These are phyloP conservation scores for Vinca minor DNA, from an alignment of 257 asterid species.

Conservation along the genomic window DNA sequence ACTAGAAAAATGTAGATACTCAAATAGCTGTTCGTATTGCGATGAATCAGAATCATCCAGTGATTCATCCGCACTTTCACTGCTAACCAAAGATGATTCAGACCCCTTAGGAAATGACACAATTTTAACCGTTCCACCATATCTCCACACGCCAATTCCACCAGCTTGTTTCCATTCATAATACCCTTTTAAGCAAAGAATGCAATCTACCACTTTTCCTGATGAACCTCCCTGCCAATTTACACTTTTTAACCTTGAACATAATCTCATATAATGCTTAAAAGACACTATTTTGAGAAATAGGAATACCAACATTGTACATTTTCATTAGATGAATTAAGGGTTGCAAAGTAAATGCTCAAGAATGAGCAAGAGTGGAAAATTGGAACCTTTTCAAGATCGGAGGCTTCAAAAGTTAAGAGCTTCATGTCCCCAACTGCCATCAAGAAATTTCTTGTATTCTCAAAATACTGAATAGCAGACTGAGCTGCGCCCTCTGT, in stretches of 20 bases:
- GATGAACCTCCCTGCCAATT: slow-evolving; percentile 78
- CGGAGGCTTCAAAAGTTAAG: slow-evolving; percentile 80
- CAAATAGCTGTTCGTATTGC: slow-evolving; percentile 60
- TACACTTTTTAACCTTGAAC: background rate
- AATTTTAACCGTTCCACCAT: slow-evolving; percentile 80
- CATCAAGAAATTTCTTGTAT: slow-evolving; percentile 74
- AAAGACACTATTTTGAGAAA: slow-evolving; percentile 10
- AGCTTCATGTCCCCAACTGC: slow-evolving; percentile 85
- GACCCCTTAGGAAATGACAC: slow-evolving; percentile 59
- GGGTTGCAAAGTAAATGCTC: too few species aligned
- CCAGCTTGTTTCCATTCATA: slow-evolving; percentile 85
- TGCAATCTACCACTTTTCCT: slow-evolving; percentile 84
- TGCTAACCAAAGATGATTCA: slow-evolving; percentile 47
- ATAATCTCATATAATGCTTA: slow-evolving; percentile 8
- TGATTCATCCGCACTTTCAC: slow-evolving; percentile 72
- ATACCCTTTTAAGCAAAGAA: slow-evolving; percentile 82
- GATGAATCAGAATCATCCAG: slow-evolving; percentile 75
- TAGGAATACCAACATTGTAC: too few species aligned
- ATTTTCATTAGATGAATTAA: too few species aligned
- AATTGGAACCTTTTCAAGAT: slow-evolving; percentile 67
- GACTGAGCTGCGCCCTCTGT: slow-evolving; percentile 91
- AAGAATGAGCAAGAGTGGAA: too few species aligned
- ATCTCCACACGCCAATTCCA: slow-evolving; percentile 84
- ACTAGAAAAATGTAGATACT: slow-evolving; percentile 52
- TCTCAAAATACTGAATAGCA: slow-evolving; percentile 91